These are phyloP conservation scores for Cardamine occulta DNA, from an alignment of 345 rosid genomes.

Conservation along the genomic window DNA sequence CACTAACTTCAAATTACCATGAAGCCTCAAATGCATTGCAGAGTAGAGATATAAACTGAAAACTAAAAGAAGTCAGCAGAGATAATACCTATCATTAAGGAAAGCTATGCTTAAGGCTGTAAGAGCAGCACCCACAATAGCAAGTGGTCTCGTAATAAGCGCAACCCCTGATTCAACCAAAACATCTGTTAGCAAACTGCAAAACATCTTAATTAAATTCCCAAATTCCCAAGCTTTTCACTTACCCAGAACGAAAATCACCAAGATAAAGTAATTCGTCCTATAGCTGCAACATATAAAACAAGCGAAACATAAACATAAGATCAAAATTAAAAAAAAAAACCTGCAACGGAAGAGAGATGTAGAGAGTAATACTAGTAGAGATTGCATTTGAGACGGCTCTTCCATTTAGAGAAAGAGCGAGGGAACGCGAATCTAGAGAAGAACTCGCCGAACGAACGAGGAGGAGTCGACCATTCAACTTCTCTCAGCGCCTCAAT, in stretches of 20 bases:
- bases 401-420: conserved; percentile 46
- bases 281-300: conserved; percentile 38
- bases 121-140: conserved; percentile 42
- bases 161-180: conserved; percentile 36
- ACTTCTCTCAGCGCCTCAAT: conserved; percentile 49
- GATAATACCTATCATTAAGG: conserved; percentile 44
- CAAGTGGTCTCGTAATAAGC: conserved; percentile 42
- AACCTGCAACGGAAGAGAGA: background rate
- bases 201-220: conserved; percentile 6
- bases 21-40: conserved; percentile 26
- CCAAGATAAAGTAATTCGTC: conserved; percentile 45
- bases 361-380: conserved; percentile 41
- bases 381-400: conserved; percentile 49
- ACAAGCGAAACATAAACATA: conserved; percentile 11
- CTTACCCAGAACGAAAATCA: conserved; percentile 44
- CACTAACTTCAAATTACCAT: background rate
- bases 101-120: conserved; percentile 46
- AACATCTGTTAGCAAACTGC: background rate
- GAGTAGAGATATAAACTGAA: conserved; percentile 10
- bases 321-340: background rate
- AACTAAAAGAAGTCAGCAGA: conserved; percentile 1
- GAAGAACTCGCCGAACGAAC: conserved; percentile 45
- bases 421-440: conserved; percentile 48
- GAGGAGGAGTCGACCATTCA: conserved; percentile 49
- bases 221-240: background rate